Percentiles rank a stretch among this genome's conserved stretches.
Evolutionary conservation across 768 basidiomycete species (phyloP).

Genomic region (Chalciporus chontae): DNA sequence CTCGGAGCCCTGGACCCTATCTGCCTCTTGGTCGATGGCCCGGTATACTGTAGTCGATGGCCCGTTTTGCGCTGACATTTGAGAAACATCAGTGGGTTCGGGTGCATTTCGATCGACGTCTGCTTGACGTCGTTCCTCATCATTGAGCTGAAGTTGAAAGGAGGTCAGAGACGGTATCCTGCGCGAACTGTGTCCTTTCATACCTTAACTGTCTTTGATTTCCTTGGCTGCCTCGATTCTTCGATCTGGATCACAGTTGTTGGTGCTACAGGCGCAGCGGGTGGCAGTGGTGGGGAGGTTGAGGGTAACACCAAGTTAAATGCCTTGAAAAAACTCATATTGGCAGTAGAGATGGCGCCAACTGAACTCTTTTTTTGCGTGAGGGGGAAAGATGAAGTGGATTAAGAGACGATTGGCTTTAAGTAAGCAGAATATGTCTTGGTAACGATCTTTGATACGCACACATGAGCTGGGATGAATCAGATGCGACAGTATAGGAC

Average conservation of each 20-base stretch:
- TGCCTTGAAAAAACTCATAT: neutral
- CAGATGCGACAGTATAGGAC: neutral
- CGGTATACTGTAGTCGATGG: neutral
- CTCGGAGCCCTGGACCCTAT: neutral
- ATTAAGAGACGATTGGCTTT: neutral
- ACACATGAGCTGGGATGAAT: neutral
- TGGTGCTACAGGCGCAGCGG: neutral
- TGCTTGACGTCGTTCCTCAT: neutral
- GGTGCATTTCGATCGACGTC: neutral
- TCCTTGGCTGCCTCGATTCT: neutral
- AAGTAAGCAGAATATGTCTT: too few relatives aligned
- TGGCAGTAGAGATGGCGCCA: neutral
- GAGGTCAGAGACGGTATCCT: neutral
- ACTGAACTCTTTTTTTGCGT: neutral
- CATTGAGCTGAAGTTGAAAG: neutral
- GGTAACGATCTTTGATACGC: neutral
- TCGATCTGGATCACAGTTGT: neutral
- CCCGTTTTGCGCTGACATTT: neutral
- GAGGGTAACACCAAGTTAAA: neutral
- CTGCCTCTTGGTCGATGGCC: neutral
- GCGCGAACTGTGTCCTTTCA: neutral
- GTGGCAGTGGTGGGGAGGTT: neutral
- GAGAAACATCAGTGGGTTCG: neutral
- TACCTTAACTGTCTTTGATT: neutral
- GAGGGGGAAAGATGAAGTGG: neutral